These are phyloP conservation scores for Spatholobus suberectus DNA, from an alignment of 306 rosid genomes.

Conservation along the genomic window DNA sequence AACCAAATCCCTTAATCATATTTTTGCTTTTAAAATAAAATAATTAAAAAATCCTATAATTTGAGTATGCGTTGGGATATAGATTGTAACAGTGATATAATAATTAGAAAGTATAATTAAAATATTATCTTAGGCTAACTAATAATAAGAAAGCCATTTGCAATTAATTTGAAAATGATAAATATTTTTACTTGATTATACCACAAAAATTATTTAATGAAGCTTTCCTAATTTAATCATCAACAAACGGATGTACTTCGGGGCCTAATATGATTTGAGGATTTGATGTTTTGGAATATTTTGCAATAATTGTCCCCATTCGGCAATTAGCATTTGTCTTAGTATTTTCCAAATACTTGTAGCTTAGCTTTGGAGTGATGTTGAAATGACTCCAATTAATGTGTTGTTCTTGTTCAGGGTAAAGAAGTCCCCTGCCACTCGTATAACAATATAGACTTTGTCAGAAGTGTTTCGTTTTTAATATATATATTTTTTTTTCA, in stretches of 20 bases:
- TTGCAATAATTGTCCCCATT: conserved; percentile 33
- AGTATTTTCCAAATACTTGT: neutral
- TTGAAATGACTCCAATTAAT: conserved; percentile 29
- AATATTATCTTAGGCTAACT: neutral
- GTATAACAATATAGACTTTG: neutral
- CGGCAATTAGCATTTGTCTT: conserved; percentile 36
- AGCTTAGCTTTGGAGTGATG: conserved; percentile 14
- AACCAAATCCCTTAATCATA: neutral
- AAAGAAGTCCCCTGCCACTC: neutral
- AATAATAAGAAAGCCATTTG: neutral
- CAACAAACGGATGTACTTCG: neutral
- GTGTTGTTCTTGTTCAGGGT: neutral
- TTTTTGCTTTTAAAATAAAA: neutral
- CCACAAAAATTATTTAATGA: too few species aligned
- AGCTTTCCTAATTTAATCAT: neutral
- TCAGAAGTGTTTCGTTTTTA: neutral
- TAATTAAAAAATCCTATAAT: neutral
- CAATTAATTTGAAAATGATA: neutral
- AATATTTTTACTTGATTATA: neutral
- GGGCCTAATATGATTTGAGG: conserved; percentile 24
- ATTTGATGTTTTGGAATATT: conserved; percentile 43
- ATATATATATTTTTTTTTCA: neutral
- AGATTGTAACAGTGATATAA: neutral
- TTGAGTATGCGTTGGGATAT: neutral
- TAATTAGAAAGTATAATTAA: neutral